Base-by-base conservation (phyloP, 352 stramenopile species). In the Globisporangium iwayamae region DNA sequence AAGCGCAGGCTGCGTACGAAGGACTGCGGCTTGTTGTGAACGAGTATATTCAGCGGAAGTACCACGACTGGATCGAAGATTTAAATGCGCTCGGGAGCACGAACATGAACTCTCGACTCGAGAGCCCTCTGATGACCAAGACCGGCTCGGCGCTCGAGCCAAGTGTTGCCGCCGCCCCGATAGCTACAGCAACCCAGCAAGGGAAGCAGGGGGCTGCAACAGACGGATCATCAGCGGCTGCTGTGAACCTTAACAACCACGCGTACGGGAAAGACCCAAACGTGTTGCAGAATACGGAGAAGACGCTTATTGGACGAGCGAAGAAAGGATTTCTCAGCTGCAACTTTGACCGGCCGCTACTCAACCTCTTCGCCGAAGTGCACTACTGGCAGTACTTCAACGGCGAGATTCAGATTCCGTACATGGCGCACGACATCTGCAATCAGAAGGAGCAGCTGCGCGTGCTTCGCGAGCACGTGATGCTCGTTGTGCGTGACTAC, bases 401-500 rank as follows among this genome's bases (percentile, higher is more conserved):
- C 54, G 90, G 92, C n/a, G 91, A 97, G 67, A 84, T 98, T 58
- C 85, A 95, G 60, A 97, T 98, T 48, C 95, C 95, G 22, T 98
- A 98, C 74, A 90, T 96, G 66, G 95, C 95, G 2, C 91, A 98
- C 59, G 94, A 98, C 62, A 97, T 98, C 52, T 98, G 88, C 66
- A 98, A 97, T 64, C 90, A 98, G 63, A 93, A 94, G 67, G 88
- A 96, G 60, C 89, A 97, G 53, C 69, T 98, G 2, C 87, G 93
- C 6, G 78, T 97, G 20, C 73, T 97, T 43, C 77, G 92, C 14
- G 95, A 98, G 61, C 88, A 98, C 50, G 93, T 98, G 4, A 97
- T 98, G 90, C 81, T 97, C 0, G 90, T 98, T 22, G 93, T 98
- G 10, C 84, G 92, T 3, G 94, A 97, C 50, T 98, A 98, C 73